A percentile compares a stretch with the other conserved stretches of the same genome.
phyloP scores from a whole-genome alignment of 1,139 yeast species.

The Suhomyces coccinellae region DNA sequence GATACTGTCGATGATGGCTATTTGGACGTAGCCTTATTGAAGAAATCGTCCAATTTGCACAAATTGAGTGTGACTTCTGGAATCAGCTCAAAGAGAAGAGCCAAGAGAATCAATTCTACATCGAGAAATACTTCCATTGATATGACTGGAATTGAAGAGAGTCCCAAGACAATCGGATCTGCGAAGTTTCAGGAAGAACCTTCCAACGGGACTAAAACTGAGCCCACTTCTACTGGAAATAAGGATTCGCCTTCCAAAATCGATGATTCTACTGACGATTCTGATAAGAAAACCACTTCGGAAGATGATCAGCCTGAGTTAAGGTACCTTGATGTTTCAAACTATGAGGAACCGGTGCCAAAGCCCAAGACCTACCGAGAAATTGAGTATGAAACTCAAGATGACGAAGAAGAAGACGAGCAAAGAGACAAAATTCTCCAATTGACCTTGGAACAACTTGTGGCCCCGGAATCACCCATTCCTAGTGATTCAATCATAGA shows the following conservation, averaged over 20 bases:
- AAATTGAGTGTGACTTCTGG: conserved; percentile 21
- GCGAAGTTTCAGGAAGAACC: too few relatives aligned
- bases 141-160: conserved; percentile 3
- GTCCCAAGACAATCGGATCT: not conserved
- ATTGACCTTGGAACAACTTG: conserved; percentile 51
- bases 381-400: conserved; percentile 8
- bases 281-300: conserved; percentile 22
- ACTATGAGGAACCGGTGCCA: conserved; percentile 19
- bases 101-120: conserved; percentile 8
- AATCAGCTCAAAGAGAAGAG: conserved; percentile 17
- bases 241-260: not conserved
- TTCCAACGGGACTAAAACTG: too few relatives aligned
- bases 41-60: conserved; percentile 37
- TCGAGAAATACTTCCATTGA: conserved; percentile 11
- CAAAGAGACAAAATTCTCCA: conserved; percentile 20
- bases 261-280: conserved; percentile 20
- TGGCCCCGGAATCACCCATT: conserved; percentile 51
- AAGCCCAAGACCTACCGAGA: conserved; percentile 13
- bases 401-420: conserved; percentile 14
- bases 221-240: not conserved
- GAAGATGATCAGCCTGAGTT: conserved; percentile 29
- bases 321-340: conserved; percentile 30
- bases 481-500: conserved; percentile 59
- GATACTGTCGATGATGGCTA: conserved; percentile 62
- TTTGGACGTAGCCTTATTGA: conserved; percentile 55